A percentile compares a stretch with the other conserved stretches of the same genome.
These are phyloP conservation scores for Tulasnella calospora DNA, from an alignment of 768 basidiomycete species.

Conservation along the genomic window DNA sequence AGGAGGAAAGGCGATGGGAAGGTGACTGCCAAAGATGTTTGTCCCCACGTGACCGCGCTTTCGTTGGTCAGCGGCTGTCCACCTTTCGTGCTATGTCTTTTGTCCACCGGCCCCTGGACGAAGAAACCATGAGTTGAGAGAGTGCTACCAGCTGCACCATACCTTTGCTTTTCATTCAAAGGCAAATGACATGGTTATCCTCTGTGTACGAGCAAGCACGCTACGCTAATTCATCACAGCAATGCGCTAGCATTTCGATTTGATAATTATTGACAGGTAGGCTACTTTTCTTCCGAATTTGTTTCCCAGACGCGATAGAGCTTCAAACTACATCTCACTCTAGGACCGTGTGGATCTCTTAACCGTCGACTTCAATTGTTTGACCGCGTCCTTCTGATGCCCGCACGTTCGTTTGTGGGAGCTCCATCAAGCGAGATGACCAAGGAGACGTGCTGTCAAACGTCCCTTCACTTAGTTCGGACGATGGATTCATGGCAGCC, in stretches of 20 bases:
- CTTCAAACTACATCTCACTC: neutral
- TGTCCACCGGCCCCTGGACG: neutral
- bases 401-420: neutral
- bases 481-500: neutral
- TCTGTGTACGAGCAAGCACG: neutral
- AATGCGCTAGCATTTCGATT: neutral
- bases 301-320: neutral
- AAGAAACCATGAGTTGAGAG: neutral
- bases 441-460: neutral
- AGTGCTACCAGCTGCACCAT: neutral
- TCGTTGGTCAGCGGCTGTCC: neutral
- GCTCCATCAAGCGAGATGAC: neutral
- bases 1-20: conserved; percentile 10
- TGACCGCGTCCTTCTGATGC: neutral
- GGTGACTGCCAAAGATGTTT: neutral
- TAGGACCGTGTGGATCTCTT: neutral
- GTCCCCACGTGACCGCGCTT: conserved; percentile 10
- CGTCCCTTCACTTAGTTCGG: neutral
- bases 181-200: neutral
- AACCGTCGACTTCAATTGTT: neutral
- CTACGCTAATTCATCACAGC: neutral
- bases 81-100: neutral
- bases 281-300: neutral
- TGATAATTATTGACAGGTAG: neutral
- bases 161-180: neutral